Evolutionary conservation across 78 protist species (phyloP).

Genomic region (Protostelium mycophagum): DNA sequence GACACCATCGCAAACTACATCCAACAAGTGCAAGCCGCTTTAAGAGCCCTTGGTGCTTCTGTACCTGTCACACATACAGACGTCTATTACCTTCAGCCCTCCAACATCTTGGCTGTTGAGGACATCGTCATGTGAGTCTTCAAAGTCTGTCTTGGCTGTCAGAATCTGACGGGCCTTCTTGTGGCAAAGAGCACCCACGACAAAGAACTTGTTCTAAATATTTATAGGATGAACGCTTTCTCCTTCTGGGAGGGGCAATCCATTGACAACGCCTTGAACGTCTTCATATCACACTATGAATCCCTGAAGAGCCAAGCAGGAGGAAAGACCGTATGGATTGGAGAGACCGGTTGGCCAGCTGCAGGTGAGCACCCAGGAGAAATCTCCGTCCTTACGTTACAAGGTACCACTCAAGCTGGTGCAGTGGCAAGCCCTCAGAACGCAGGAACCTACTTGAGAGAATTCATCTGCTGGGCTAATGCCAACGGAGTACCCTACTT

Average conservation of each 20-base stretch:
- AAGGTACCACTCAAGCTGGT: background rate
- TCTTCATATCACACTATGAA: background rate
- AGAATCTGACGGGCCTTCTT: no score
- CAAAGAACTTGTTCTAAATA: no score
- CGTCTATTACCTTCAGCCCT: background rate
- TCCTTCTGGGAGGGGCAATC: background rate
- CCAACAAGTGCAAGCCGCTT: background rate
- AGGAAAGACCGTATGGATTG: background rate
- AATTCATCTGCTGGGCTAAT: background rate
- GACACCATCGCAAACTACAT: background rate
- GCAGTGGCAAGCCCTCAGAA: background rate
- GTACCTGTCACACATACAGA: background rate
- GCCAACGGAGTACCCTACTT: background rate
- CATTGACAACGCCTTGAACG: background rate
- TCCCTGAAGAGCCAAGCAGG: background rate
- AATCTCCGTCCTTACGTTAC: no score
- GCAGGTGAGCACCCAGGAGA: no score
- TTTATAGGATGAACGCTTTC: background rate
- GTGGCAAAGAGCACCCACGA: no score
- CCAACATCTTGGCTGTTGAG: background rate
- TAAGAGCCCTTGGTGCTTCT: background rate
- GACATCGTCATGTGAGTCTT: background rate
- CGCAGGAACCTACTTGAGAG: background rate
- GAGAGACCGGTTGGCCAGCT: background rate
- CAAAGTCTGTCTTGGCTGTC: no score